Percentiles rank a stretch among this genome's conserved stretches.
These are phyloP conservation scores for Alternaria panax DNA, from an alignment of 2,329 filamentous ascomycete genomes.

Conservation along the genomic window DNA sequence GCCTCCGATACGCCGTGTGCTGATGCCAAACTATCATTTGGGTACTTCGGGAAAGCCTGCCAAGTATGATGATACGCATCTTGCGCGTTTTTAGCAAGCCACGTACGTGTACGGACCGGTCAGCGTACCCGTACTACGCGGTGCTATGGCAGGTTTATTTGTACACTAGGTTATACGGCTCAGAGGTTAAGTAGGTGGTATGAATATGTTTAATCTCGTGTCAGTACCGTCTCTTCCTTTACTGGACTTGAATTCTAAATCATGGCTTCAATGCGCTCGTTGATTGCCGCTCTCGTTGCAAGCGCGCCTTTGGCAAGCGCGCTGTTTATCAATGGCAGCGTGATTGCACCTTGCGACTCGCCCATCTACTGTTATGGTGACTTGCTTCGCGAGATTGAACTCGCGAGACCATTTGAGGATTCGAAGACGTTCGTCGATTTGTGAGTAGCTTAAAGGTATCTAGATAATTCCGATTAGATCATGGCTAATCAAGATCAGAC, in stretches of 20 bases:
- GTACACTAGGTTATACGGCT: slow-evolving; percentile 3
- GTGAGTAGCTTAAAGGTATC: slow-evolving; percentile 26
- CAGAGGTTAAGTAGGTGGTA: slow-evolving; percentile 12
- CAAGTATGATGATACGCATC: slow-evolving; percentile 15
- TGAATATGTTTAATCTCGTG: not conserved
- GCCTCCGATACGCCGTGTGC: slow-evolving; percentile 3
- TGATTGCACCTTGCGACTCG: slow-evolving; percentile 71
- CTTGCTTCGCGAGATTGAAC: slow-evolving; percentile 67
- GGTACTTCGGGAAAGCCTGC: slow-evolving; percentile 3
- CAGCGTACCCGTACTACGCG: slow-evolving; percentile 3
- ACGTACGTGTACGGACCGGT: slow-evolving; percentile 29
- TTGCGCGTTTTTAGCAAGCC: slow-evolving; percentile 15
- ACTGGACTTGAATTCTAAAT: slow-evolving; percentile 7
- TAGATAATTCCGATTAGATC: not conserved
- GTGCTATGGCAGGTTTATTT: slow-evolving; percentile 26
- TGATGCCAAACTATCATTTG: slow-evolving; percentile 8
- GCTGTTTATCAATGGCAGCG: slow-evolving; percentile 67
- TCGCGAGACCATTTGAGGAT: slow-evolving; percentile 69
- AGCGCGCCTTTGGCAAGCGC: slow-evolving; percentile 46
- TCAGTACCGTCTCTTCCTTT: slow-evolving; percentile 2
- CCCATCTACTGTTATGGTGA: slow-evolving; percentile 73
- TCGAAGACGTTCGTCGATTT: slow-evolving; percentile 74
- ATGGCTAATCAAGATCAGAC: slow-evolving; percentile 53
- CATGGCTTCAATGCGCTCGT: slow-evolving; percentile 22
- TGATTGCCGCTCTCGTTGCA: slow-evolving; percentile 21